Evolutionary conservation across 768 basidiomycete species (phyloP).

Genomic region (Sistotremastrum niveocremeum): DNA sequence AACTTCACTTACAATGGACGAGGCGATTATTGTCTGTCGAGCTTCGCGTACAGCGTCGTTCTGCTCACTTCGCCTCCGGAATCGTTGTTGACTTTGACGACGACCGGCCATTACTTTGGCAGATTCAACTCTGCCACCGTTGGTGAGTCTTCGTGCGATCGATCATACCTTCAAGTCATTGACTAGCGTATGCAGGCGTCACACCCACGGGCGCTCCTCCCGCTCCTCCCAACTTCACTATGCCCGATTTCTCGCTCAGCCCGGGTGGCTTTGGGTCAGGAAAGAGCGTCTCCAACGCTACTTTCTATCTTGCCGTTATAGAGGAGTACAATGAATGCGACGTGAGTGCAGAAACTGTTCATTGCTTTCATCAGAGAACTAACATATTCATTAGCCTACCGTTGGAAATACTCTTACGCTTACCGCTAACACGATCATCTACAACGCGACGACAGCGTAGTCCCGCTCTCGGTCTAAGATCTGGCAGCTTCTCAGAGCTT

Average conservation of each 20-base stretch:
- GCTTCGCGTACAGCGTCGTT: slow-evolving; percentile 29
- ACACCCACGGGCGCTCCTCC: slow-evolving; percentile 7
- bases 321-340: slow-evolving; percentile 29
- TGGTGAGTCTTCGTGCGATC: neutral
- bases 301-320: slow-evolving; percentile 24
- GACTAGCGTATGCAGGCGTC: neutral
- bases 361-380: neutral
- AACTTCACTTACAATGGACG: slow-evolving; percentile 25
- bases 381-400: slow-evolving; percentile 8
- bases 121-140: slow-evolving; percentile 14
- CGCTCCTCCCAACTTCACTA: slow-evolving; percentile 24
- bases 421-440: slow-evolving; percentile 10
- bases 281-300: slow-evolving; percentile 16
- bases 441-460: slow-evolving; percentile 11
- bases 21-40: slow-evolving; percentile 29
- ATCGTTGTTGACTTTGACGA: slow-evolving; percentile 17
- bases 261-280: slow-evolving; percentile 28
- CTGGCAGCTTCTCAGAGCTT: no score
- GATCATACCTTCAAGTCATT: neutral
- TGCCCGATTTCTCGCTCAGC: slow-evolving; percentile 32
- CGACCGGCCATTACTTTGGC: slow-evolving; percentile 31
- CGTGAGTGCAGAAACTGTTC: slow-evolving; percentile 11
- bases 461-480: no score
- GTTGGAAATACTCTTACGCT: slow-evolving; percentile 11
- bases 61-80: slow-evolving; percentile 21